Conservation (phyloP, 2,329 filamentous ascomycete genomes). For the Orbilia brochopaga region DNA sequence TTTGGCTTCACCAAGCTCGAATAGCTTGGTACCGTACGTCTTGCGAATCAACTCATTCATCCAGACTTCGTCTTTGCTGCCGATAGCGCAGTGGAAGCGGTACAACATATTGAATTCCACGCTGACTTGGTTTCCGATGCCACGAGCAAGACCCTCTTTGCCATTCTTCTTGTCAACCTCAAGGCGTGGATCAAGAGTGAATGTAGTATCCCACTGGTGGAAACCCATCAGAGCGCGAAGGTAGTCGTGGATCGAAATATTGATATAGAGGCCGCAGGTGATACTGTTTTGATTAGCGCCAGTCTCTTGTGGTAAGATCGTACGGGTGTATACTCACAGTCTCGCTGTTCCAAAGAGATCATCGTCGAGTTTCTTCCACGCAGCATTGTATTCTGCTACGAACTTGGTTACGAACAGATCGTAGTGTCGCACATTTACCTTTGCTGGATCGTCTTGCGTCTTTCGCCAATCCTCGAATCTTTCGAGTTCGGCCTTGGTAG, state of each 20-base stretch:
- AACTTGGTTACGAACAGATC: slow-evolving; percentile 29
- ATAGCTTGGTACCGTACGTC: slow-evolving; percentile 58
- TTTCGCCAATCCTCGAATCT: slow-evolving; percentile 53
- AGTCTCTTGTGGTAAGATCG: neutral
- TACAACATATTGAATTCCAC: slow-evolving; percentile 74
- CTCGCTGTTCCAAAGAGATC: slow-evolving; percentile 66
- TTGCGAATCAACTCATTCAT: slow-evolving; percentile 64
- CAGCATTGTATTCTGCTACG: slow-evolving; percentile 40
- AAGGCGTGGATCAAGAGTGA: slow-evolving; percentile 69
- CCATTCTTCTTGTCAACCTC: slow-evolving; percentile 63
- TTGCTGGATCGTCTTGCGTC: slow-evolving; percentile 7
- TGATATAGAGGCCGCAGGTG: slow-evolving; percentile 64
- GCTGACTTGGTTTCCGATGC: slow-evolving; percentile 70
- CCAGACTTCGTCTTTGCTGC: slow-evolving; percentile 68
- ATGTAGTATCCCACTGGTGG: slow-evolving; percentile 62
- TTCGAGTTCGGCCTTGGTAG: slow-evolving; percentile 56
- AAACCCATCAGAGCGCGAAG: slow-evolving; percentile 68
- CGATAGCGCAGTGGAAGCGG: slow-evolving; percentile 69
- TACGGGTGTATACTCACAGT: slow-evolving; percentile 55
- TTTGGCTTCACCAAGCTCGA: slow-evolving; percentile 59
- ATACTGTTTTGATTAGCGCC: slow-evolving; percentile 55
- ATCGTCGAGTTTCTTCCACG: slow-evolving; percentile 60
- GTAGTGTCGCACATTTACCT: slow-evolving; percentile 35
- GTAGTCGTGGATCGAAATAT: slow-evolving; percentile 67
- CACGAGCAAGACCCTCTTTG: slow-evolving; percentile 61